Evolutionary conservation across 2,329 filamentous ascomycete species (phyloP).

Genomic region (Westerdykella sp.): DNA sequence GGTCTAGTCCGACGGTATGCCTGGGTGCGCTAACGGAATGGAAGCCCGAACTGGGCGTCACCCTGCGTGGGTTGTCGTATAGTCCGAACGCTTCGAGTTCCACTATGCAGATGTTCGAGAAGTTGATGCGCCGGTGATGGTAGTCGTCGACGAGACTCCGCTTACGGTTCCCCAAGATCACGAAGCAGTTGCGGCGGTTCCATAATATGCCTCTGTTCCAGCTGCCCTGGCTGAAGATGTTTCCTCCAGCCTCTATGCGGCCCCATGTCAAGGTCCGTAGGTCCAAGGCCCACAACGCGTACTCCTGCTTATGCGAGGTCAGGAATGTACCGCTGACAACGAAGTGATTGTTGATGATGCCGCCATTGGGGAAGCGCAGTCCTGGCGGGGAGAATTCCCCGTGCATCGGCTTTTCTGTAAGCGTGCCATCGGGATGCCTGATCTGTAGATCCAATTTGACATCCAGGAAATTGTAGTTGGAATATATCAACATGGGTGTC

Average conservation of each 20-base stretch:
- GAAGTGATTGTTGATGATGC: slow-evolving; percentile 91
- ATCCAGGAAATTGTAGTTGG: slow-evolving; percentile 97
- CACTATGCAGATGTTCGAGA: slow-evolving; percentile 92
- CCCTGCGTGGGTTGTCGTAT: slow-evolving; percentile 87
- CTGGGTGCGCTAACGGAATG: slow-evolving; percentile 69
- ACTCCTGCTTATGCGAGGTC: slow-evolving; percentile 96
- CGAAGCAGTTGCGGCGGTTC: slow-evolving; percentile 89
- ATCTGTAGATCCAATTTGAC: slow-evolving; percentile 94
- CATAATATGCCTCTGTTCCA: slow-evolving; percentile 96
- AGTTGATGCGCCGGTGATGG: slow-evolving; percentile 96
- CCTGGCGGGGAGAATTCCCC: slow-evolving; percentile 83
- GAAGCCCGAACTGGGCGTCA: slow-evolving; percentile 72
- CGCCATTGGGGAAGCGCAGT: slow-evolving; percentile 90
- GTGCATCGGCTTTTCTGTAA: slow-evolving; percentile 85
- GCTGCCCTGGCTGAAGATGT: slow-evolving; percentile 91
- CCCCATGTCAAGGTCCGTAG: slow-evolving; percentile 85
- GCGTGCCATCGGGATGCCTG: slow-evolving; percentile 71
- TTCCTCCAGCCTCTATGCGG: slow-evolving; percentile 85
- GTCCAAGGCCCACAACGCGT: slow-evolving; percentile 92
- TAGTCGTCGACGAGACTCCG: slow-evolving; percentile 94
- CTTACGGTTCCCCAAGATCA: slow-evolving; percentile 90
- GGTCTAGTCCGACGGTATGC: slow-evolving; percentile 48
- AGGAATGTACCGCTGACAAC: slow-evolving; percentile 96
- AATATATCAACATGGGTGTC: slow-evolving; percentile 87
- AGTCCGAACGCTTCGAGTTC: slow-evolving; percentile 95